Evolutionary conservation across 768 basidiomycete genomes (phyloP).

Genomic region (Auriscalpium orientale): DNA sequence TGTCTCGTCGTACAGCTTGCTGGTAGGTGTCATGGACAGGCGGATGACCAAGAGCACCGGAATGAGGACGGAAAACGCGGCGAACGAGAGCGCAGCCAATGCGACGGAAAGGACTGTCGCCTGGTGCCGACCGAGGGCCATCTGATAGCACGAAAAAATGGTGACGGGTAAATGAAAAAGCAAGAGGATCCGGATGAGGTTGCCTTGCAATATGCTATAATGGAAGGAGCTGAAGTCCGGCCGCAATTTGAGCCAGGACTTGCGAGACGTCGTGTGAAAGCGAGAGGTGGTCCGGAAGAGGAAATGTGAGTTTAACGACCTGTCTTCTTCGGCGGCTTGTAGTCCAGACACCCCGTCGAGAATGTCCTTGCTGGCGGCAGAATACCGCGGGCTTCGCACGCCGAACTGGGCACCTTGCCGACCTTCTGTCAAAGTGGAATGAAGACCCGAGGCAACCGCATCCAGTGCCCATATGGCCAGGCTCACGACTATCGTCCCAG

Average conservation of each 20-base stretch:
- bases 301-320: slow-evolving; percentile 38
- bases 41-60: slow-evolving; percentile 71
- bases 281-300: slow-evolving; percentile 29
- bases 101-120: slow-evolving; percentile 56
- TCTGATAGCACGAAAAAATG: slow-evolving; percentile 84
- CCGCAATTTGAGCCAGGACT: slow-evolving; percentile 48
- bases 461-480: slow-evolving; percentile 69
- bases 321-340: slow-evolving; percentile 40
- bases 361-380: slow-evolving; percentile 44
- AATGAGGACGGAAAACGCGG: slow-evolving; percentile 67
- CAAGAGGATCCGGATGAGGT: slow-evolving; percentile 83
- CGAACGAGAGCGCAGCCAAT: slow-evolving; percentile 77
- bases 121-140: slow-evolving; percentile 47
- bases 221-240: slow-evolving; percentile 72
- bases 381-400: slow-evolving; percentile 34
- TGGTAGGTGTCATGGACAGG: slow-evolving; percentile 74
- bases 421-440: slow-evolving; percentile 18
- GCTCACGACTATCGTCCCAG: slow-evolving; percentile 62
- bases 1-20: slow-evolving; percentile 92
- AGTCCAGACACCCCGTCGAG: slow-evolving; percentile 27
- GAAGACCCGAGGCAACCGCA: slow-evolving; percentile 35
- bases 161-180: slow-evolving; percentile 94
- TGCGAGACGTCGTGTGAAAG: slow-evolving; percentile 28
- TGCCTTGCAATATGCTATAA: slow-evolving; percentile 76
- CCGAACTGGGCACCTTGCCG: slow-evolving; percentile 22